These are phyloP conservation scores for Penicillium paradoxum DNA, from an alignment of 495 filamentous ascomycete genomes.

Conservation along the genomic window DNA sequence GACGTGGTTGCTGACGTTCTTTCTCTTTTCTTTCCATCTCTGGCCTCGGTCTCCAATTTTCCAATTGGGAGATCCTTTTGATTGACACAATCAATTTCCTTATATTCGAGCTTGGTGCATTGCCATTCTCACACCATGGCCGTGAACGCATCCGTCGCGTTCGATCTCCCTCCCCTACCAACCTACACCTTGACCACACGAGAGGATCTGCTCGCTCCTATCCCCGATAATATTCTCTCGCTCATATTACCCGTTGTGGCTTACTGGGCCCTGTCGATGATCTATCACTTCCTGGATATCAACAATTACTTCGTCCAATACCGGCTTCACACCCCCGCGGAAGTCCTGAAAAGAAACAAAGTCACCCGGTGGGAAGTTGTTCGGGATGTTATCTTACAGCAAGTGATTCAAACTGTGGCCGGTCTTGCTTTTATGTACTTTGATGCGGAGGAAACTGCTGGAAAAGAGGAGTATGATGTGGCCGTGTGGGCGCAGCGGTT, in stretches of 20 bases:
- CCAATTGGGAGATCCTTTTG: neutral
- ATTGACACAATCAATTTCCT: neutral
- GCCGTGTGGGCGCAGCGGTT: constrained; percentile 75
- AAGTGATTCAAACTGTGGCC: constrained; percentile 74
- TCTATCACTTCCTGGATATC: constrained; percentile 81
- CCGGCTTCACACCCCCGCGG: constrained; percentile 86
- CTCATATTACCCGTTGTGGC: constrained; percentile 72
- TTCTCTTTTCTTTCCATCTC: constrained; percentile 5
- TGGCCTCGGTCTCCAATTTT: neutral
- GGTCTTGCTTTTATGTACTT: constrained; percentile 56
- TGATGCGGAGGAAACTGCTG: constrained; percentile 59
- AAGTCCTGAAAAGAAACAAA: constrained; percentile 80
- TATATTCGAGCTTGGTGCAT: neutral
- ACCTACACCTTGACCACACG: constrained; percentile 62
- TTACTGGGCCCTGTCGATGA: constrained; percentile 82
- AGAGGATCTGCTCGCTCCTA: constrained; percentile 64
- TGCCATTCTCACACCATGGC: constrained; percentile 27
- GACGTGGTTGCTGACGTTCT: constrained; percentile 7
- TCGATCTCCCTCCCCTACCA: constrained; percentile 71
- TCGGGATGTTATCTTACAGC: constrained; percentile 82
- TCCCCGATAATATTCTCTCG: constrained; percentile 75
- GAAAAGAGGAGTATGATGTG: constrained; percentile 77
- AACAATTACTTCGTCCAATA: constrained; percentile 81
- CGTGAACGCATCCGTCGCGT: constrained; percentile 37
- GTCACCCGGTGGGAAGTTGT: constrained; percentile 77